phyloP scores from a whole-genome alignment of 108 stramenopile genomes.

The Parmales sp. region DNA sequence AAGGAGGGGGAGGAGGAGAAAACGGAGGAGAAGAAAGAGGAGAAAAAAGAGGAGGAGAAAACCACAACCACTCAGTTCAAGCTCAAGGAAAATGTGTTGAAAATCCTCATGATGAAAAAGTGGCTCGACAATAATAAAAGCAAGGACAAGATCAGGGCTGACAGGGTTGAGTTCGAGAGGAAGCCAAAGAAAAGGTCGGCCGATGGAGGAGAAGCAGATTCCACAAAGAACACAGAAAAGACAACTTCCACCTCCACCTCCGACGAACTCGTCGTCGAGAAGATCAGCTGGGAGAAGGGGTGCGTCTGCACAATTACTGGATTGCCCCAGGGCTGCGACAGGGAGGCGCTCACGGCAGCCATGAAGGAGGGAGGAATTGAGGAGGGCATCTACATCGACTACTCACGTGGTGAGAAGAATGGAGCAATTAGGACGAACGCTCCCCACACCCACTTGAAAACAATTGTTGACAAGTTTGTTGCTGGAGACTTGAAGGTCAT shows the following conservation, averaged over 20 bases:
- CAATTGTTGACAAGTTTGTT: conserved; percentile 45
- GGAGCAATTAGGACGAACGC: conserved; percentile 65
- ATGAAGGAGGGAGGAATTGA: conserved; percentile 53
- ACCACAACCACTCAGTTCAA: conserved; percentile 20
- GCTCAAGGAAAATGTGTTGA: conserved; percentile 30
- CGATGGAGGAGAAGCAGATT: neutral
- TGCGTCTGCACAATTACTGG: conserved; percentile 66
- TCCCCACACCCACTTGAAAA: conserved; percentile 33
- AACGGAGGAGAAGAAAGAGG: conserved; percentile 18
- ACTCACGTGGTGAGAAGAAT: conserved; percentile 50
- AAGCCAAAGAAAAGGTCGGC: conserved; percentile 15
- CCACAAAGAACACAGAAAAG: too few species aligned
- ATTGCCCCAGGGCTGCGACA: conserved; percentile 51
- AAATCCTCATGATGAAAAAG: conserved; percentile 25
- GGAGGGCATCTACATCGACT: conserved; percentile 68
- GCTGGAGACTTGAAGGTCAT: conserved; percentile 49
- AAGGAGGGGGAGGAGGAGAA: conserved; percentile 23
- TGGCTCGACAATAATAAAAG: conserved; percentile 1
- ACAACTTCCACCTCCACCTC: too few species aligned
- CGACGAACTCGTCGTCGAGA: conserved; percentile 36
- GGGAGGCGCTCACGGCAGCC: conserved; percentile 59
- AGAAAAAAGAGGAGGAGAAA: conserved; percentile 20
- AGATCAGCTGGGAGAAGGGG: conserved; percentile 60
- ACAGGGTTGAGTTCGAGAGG: neutral
- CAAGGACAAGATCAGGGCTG: neutral